Percentiles rank a stretch among this genome's conserved stretches.
These are phyloP conservation scores for Mycena vitilis DNA, from an alignment of 768 basidiomycete genomes.

Conservation along the genomic window DNA sequence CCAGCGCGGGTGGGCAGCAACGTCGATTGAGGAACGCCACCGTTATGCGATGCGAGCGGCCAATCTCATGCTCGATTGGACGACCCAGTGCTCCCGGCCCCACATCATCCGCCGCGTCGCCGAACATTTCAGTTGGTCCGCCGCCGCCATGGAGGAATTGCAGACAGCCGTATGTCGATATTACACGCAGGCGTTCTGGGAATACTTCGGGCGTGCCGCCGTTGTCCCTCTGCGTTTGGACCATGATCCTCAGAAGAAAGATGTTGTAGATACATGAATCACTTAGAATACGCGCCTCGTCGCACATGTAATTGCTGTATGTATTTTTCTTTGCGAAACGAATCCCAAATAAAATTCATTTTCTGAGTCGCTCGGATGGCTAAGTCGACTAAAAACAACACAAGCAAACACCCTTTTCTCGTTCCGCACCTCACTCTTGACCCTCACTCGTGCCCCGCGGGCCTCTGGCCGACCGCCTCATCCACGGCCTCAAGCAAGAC, in stretches of 20 bases:
- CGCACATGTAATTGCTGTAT: too few species aligned
- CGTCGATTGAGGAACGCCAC: background rate
- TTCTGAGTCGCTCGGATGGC: too few species aligned
- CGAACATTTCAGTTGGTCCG: background rate
- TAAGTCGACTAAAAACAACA: too few species aligned
- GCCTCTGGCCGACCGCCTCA: too few species aligned
- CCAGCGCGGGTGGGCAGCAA: slow-evolving; percentile 9
- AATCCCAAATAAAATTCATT: too few species aligned
- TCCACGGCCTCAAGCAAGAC: too few species aligned
- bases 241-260: background rate
- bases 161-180: background rate
- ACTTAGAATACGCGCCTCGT: too few species aligned
- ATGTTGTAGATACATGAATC: background rate
- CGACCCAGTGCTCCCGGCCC: background rate
- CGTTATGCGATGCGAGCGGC: background rate
- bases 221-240: slow-evolving; percentile 6
- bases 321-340: too few species aligned
- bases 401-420: too few species aligned
- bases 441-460: too few species aligned
- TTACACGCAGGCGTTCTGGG: slow-evolving; percentile 4
- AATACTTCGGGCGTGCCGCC: slow-evolving; percentile 7
- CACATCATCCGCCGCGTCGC: background rate
- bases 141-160: background rate
- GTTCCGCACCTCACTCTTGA: too few species aligned
- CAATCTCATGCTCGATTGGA: slow-evolving; percentile 6